Evolutionary conservation across 768 basidiomycete species (phyloP).

Genomic region (Lactarius hatsudake): DNA sequence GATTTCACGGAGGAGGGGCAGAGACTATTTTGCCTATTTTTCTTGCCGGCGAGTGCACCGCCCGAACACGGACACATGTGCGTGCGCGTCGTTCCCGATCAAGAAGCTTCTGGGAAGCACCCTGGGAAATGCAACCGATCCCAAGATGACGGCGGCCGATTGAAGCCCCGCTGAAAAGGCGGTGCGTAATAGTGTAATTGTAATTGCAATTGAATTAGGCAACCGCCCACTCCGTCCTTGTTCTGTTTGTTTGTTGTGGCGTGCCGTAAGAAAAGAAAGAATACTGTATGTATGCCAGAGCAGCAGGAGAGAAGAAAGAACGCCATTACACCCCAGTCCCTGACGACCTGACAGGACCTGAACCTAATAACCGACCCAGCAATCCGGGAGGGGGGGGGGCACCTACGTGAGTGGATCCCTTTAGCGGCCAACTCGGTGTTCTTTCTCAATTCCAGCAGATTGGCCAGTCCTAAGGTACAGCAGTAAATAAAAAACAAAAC

Average conservation of each 20-base stretch:
- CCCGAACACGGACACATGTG: constrained; percentile 11
- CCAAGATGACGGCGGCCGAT: constrained; percentile 13
- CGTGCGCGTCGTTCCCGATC: constrained; percentile 21
- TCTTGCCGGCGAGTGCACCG: constrained; percentile 16
- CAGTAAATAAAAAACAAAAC: neutral
- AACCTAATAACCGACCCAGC: neutral
- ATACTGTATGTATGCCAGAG: neutral
- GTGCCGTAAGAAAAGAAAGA: constrained; percentile 11
- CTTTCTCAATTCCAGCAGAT: constrained; percentile 9
- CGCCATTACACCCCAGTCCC: neutral
- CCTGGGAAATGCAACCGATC: constrained; percentile 22
- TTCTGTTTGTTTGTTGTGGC: constrained; percentile 22
- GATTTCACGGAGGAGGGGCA: constrained; percentile 11
- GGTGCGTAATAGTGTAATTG: constrained; percentile 21
- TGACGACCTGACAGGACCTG: neutral
- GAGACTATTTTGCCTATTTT: constrained; percentile 19
- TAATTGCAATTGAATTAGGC: neutral
- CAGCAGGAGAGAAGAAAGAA: constrained; percentile 4
- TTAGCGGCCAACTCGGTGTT: constrained; percentile 12
- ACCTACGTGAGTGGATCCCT: constrained; percentile 6
- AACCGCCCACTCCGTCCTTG: neutral
- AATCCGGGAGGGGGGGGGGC: neutral
- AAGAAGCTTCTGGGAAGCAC: constrained; percentile 25
- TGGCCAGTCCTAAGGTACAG: neutral
- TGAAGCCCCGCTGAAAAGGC: constrained; percentile 21